These are phyloP conservation scores for Lachnellula suecica DNA, from an alignment of 2,329 filamentous ascomycete genomes.

Conservation along the genomic window DNA sequence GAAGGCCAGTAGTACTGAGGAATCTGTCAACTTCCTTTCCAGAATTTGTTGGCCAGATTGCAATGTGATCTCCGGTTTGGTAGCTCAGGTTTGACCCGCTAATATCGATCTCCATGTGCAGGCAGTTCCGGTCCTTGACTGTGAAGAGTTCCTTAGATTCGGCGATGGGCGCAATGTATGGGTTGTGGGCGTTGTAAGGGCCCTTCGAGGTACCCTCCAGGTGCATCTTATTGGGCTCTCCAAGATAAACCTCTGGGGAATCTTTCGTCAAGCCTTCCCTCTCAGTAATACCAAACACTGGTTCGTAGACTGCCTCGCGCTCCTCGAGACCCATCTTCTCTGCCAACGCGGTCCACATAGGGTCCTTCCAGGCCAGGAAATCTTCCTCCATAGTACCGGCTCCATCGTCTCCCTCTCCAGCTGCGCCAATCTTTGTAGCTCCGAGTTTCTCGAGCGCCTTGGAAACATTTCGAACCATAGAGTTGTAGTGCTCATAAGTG, in stretches of 20 bases:
- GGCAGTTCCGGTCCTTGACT: constrained; percentile 86
- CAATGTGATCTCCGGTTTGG: constrained; percentile 96
- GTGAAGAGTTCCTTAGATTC: constrained; percentile 91
- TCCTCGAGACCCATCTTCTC: constrained; percentile 88
- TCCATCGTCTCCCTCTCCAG: constrained; percentile 95
- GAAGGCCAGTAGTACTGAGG: constrained; percentile 73
- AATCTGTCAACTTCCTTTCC: constrained; percentile 91
- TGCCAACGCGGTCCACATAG: constrained; percentile 89
- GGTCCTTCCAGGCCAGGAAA: constrained; percentile 98
- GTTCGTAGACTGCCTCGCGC: constrained; percentile 94
- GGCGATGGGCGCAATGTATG: constrained; percentile 89
- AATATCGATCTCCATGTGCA: constrained; percentile 94
- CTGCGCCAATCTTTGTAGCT: constrained; percentile 78
- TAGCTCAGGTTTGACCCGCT: constrained; percentile 87
- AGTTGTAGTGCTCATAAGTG: constrained; percentile 99
- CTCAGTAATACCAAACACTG: constrained; percentile 81
- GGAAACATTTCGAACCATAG: constrained; percentile 92
- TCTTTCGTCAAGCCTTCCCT: constrained; percentile 72
- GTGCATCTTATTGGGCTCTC: constrained; percentile 95
- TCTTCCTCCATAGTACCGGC: constrained; percentile 99
- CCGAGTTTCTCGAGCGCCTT: constrained; percentile 79
- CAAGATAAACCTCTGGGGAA: constrained; percentile 82
- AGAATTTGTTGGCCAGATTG: constrained; percentile 94
- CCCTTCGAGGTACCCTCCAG: constrained; percentile 81
- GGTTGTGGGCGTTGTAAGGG: constrained; percentile 95